phyloP scores from a whole-genome alignment of 73 alveolate species.

The Blepharisma stoltei region DNA sequence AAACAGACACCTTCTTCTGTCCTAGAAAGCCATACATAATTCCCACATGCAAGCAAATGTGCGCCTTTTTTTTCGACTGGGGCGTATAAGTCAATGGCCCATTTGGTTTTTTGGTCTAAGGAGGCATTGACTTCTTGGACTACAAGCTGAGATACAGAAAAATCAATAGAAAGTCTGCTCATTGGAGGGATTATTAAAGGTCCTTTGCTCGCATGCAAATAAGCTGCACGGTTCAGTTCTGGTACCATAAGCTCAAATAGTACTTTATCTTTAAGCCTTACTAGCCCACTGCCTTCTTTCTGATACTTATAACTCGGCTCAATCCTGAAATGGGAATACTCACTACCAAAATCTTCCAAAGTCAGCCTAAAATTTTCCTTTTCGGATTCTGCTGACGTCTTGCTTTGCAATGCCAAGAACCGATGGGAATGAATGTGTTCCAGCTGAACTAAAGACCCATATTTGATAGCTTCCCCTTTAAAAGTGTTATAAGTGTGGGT shows the following conservation, averaged over 20 bases:
- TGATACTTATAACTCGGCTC: conserved; percentile 9
- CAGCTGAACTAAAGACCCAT: conserved; percentile 21
- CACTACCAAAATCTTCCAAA: conserved; percentile 24
- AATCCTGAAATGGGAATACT: conserved; percentile 10
- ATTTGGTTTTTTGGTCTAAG: conserved; percentile 3
- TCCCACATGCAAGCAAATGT: not conserved
- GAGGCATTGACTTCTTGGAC: conserved; percentile 30
- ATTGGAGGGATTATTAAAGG: not conserved
- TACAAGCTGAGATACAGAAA: not conserved
- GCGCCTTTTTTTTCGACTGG: not conserved
- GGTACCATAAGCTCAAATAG: not conserved
- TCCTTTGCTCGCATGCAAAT: not conserved
- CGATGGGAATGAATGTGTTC: conserved; percentile 1
- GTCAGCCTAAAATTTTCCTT: conserved; percentile 25
- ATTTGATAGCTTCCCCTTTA: conserved; percentile 25
- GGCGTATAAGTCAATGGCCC: conserved; percentile 9
- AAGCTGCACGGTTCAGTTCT: not conserved
- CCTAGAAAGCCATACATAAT: too few relatives aligned
- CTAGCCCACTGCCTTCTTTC: conserved; percentile 30
- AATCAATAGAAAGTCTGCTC: not conserved
- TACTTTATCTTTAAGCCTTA: conserved; percentile 22
- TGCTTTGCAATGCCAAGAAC: not conserved
- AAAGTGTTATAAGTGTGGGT: conserved; percentile 19
- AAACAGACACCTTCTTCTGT: not conserved
- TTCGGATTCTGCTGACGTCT: conserved; percentile 12